These are phyloP conservation scores for Sugiyamaella grinbergsii DNA, from an alignment of 1,139 yeast genomes.

Conservation along the genomic window DNA sequence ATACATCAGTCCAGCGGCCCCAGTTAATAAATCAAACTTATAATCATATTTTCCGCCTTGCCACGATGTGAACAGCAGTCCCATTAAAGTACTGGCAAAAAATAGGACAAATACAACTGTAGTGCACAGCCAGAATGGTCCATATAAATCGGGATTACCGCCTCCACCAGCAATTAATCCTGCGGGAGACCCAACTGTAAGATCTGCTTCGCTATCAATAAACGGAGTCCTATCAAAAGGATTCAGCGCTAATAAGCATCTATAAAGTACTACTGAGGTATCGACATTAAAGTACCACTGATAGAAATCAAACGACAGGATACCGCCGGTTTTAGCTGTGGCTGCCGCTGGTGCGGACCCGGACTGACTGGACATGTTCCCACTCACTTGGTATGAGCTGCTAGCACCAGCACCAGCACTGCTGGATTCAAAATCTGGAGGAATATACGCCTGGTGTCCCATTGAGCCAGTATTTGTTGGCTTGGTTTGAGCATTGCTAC, in stretches of 20 bases:
- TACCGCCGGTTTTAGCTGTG: conserved; percentile 40
- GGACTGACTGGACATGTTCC: conserved; percentile 17
- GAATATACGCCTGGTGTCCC: conserved; percentile 41
- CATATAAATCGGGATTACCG: conserved; percentile 63
- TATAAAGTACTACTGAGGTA: conserved; percentile 53
- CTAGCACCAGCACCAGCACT: conserved; percentile 6
- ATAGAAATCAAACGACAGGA: conserved; percentile 59
- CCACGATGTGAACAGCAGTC: conserved; percentile 50
- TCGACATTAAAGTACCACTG: conserved; percentile 65
- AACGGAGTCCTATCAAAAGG: conserved; percentile 40
- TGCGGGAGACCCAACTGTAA: conserved; percentile 41
- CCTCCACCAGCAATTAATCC: conserved; percentile 35
- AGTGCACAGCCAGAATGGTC: conserved; percentile 83
- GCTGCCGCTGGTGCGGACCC: conserved; percentile 1
- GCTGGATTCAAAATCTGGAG: conserved; percentile 37
- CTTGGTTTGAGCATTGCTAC: conserved; percentile 1
- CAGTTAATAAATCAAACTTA: conserved; percentile 62
- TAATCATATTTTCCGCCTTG: conserved; percentile 54
- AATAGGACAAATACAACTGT: conserved; percentile 72
- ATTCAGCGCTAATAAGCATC: conserved; percentile 44
- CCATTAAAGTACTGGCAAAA: conserved; percentile 67
- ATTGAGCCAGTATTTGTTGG: conserved; percentile 21
- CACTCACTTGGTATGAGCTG: conserved; percentile 17
- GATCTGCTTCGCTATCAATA: conserved; percentile 36
- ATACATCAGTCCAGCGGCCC: conserved; percentile 66